Conservation (phyloP, 768 basidiomycete species). For the Leucosporidium yakuticum region DNA sequence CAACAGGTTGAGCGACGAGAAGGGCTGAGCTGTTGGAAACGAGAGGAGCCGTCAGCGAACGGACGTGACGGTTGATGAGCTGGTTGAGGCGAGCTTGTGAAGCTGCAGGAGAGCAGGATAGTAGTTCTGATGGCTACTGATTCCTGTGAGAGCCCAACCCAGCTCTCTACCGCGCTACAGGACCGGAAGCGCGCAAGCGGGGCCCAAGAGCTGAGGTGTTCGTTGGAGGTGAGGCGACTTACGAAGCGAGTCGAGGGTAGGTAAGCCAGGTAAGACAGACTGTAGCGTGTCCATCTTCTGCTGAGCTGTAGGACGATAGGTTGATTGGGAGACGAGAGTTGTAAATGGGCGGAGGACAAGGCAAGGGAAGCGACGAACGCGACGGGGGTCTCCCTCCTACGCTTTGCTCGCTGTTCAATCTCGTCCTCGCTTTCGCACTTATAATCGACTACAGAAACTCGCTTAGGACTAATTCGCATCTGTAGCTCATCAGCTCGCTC, state of each 20-base stretch:
- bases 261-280: not conserved
- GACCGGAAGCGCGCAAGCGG: too few species aligned
- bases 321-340: not conserved
- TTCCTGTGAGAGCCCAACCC: too few species aligned
- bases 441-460: too few species aligned
- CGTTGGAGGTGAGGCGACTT: not conserved
- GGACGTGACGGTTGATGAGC: too few species aligned
- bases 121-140: too few species aligned
- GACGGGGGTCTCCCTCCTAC: not conserved
- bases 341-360: not conserved
- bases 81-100: not conserved
- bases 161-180: too few species aligned
- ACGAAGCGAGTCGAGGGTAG: not conserved
- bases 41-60: not conserved
- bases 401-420: not conserved
- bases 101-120: not conserved
- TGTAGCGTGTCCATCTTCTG: too few species aligned
- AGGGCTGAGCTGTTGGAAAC: constrained; percentile 6
- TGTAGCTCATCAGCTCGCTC: not conserved
- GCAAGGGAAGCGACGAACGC: too few species aligned
- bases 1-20: constrained; percentile 12
- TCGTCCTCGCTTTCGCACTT: not conserved
- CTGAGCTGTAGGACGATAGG: not conserved
- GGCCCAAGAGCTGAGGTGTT: not conserved
- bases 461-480: too few species aligned